Conservation (phyloP, 179 eudicot genomes). For the Vitellaria paradoxa region DNA sequence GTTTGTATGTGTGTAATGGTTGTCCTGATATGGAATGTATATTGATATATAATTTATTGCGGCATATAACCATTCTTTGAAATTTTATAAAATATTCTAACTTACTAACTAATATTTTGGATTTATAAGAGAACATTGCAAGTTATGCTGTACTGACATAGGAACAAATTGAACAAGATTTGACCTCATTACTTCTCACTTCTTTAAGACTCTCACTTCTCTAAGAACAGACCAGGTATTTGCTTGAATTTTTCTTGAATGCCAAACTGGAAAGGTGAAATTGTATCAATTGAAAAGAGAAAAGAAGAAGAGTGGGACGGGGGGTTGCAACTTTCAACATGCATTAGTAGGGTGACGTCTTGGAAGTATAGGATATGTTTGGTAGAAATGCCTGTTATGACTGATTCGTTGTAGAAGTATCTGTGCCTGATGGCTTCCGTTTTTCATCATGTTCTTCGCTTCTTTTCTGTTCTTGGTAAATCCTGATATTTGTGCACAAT, state of each 20-base stretch:
- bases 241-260: neutral
- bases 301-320: too few relatives aligned
- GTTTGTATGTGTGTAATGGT: too few relatives aligned
- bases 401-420: neutral
- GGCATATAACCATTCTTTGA: neutral
- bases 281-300: neutral
- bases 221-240: neutral
- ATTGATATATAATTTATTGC: neutral
- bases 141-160: neutral
- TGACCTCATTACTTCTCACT: neutral
- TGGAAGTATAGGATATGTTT: neutral
- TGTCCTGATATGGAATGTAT: neutral
- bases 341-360: neutral
- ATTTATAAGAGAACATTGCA: neutral
- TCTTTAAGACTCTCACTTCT: neutral
- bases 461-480: neutral
- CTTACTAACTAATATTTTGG: neutral
- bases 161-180: neutral
- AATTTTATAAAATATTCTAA: too few relatives aligned
- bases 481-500: neutral
- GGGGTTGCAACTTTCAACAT: too few relatives aligned
- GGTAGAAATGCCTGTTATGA: neutral
- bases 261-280: neutral
- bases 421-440: neutral
- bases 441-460: constrained; percentile 3